Base-by-base conservation (phyloP, 441 rosid species). In the Manihot esculenta region DNA sequence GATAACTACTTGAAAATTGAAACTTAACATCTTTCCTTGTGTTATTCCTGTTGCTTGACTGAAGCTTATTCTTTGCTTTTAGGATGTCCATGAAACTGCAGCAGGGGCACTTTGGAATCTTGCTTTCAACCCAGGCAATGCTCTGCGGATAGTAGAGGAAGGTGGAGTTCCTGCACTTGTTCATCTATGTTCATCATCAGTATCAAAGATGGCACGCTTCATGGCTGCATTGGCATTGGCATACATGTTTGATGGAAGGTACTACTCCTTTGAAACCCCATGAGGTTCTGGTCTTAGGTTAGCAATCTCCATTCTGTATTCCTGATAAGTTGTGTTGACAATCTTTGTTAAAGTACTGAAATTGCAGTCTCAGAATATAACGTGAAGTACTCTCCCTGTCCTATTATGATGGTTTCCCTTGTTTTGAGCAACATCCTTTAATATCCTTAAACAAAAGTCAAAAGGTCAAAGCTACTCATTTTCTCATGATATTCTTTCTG, bases 71-170 rank as follows among this genome's bases (percentile, higher is more conserved):
- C 30, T 68, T 70, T 7, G 42, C 78, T 69, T 78, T 56, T 82
- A 94, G 98, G 99, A 91, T 88, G 99, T 95, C 78, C 99, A 95
- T 82, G 99, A 95, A 80, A 92, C 98, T 27, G 99, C 99, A 3
- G 97, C 95, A 10, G 99, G 99, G 63, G 99, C 99, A 71, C 90
- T 95, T 53, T 95, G 98, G 99, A 95, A 95, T 82, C 96, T 95
- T 75, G 99, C 99, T 74, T 92, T 92, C 68, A 88, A 87, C 70
- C 88, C 90, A 49, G 86, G 89, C 18, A 95, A 95, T 71, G 99
- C 98, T 72, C 88, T 90, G 18, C 88, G 95, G 38, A 91, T 94
- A 81, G 98, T 88, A 70, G 93, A 95, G 82, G 99, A 95, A 82
- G 96, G 91, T 35, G 99, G 99, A 65, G 98, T 95, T 77, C 86